These are phyloP conservation scores for Delphinella strobiligena DNA, from an alignment of 2,329 filamentous ascomycete species.

Conservation along the genomic window DNA sequence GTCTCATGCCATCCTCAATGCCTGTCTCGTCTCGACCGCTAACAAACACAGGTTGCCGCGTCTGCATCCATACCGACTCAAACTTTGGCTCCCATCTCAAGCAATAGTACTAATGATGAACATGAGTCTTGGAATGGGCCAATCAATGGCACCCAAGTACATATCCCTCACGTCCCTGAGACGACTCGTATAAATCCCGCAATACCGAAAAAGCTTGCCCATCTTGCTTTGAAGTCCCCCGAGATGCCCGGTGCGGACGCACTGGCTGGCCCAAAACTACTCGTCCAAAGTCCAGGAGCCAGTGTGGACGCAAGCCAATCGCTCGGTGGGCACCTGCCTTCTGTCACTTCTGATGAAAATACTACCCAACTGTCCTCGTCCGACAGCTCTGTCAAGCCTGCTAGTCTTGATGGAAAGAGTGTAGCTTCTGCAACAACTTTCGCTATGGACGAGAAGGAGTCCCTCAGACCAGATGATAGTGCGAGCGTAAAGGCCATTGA, in stretches of 20 bases:
- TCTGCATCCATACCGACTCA: slow-evolving; percentile 22
- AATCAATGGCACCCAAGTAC: not conserved
- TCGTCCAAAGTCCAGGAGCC: slow-evolving; percentile 10
- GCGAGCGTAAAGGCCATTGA: slow-evolving; percentile 85
- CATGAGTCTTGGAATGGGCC: not conserved
- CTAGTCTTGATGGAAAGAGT: slow-evolving; percentile 87
- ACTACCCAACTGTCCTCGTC: slow-evolving; percentile 39
- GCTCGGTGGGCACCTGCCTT: not conserved
- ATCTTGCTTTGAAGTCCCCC: not conserved
- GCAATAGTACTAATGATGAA: not conserved
- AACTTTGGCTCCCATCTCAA: not conserved
- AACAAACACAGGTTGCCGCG: slow-evolving; percentile 26
- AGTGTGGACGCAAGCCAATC: slow-evolving; percentile 3
- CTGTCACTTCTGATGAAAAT: slow-evolving; percentile 26
- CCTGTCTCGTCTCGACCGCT: slow-evolving; percentile 9
- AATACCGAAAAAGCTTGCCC: not conserved
- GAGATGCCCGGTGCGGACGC: not conserved
- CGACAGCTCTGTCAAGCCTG: slow-evolving; percentile 62
- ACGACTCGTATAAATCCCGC: not conserved
- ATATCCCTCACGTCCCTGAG: slow-evolving; percentile 10
- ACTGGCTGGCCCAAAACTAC: slow-evolving; percentile 11
- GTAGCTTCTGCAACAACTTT: slow-evolving; percentile 90
- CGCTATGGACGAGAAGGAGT: slow-evolving; percentile 94
- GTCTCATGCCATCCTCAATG: slow-evolving; percentile 12
- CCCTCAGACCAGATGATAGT: slow-evolving; percentile 85